These are phyloP conservation scores for Penicillium turbatum DNA, from an alignment of 495 filamentous ascomycete species.

Conservation along the genomic window DNA sequence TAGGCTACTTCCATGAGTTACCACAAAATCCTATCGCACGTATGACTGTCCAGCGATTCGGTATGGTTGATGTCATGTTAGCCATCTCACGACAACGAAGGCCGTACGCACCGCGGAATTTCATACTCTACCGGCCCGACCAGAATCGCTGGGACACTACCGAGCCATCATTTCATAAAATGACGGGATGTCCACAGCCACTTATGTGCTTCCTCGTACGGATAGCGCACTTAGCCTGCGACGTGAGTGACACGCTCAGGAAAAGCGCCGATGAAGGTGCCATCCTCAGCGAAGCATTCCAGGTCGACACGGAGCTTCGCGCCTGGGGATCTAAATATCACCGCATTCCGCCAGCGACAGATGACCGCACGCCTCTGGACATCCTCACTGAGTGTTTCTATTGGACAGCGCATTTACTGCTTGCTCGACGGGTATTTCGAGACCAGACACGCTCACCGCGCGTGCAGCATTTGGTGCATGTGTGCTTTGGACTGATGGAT, in stretches of 20 bases:
- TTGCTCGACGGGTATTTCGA: conserved; percentile 26
- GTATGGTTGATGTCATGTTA: conserved; percentile 31
- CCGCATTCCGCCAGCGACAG: not conserved
- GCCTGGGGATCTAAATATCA: conserved; percentile 14
- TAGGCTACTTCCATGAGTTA: conserved; percentile 16
- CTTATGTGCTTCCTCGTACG: conserved; percentile 26
- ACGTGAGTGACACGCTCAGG: conserved; percentile 16
- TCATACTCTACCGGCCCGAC: conserved; percentile 21
- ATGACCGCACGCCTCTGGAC: conserved; percentile 14
- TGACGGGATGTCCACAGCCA: conserved; percentile 30
- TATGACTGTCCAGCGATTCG: conserved; percentile 24
- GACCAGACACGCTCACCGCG: conserved; percentile 21
- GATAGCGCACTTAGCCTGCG: conserved; percentile 25
- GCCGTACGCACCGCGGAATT: conserved; percentile 21
- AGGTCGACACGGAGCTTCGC: conserved; percentile 23
- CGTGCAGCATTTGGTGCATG: conserved; percentile 24
- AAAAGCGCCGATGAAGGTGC: not conserved
- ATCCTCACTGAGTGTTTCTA: conserved; percentile 31
- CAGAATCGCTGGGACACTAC: conserved; percentile 20
- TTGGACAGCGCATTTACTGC: conserved; percentile 28
- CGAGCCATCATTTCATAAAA: conserved; percentile 29
- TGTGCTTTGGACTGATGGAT: conserved; percentile 27
- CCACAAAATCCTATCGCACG: conserved; percentile 16
- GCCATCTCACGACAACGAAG: conserved; percentile 28
- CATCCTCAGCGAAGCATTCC: conserved; percentile 13